Base-by-base conservation (phyloP, 768 basidiomycete species). In the Pleurotus tuber-regium region DNA sequence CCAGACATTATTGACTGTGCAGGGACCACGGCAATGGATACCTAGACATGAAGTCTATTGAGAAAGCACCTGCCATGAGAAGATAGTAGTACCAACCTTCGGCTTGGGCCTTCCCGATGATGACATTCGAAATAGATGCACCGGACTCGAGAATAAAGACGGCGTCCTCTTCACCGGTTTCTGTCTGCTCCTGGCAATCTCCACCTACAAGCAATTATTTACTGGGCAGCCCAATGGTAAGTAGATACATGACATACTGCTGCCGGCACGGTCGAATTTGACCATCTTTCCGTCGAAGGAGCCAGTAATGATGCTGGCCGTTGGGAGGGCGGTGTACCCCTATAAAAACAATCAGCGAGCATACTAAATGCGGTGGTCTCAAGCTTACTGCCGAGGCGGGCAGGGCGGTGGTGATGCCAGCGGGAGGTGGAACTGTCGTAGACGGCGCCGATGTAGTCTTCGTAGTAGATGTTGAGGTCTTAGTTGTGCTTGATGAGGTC, bases 1-100 rank as follows among this genome's bases (percentile, higher is more conserved):
- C 63, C 64, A 65, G 36, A 65, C 64, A 28, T 65, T 65, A 19
- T 61, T 65, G 11, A 65, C 59, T 16, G 61, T 63, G 48, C 64
- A 65, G 14, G 64, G 53, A 14, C 64, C 64, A 51, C 61, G 61
- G 38, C 64, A 65, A 46, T 65, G 64, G 28, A 65, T 65, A 39
- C 63, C 62, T 61, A 26, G 24, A 38, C 21, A 16, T 18, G 21
- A 26, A 8, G 6, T 30, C 7, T 3, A 38, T 8, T 0, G 35
- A 1, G 7, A 16, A 42, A 9, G 11, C 1, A 31, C 18, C 3
- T n/a, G 41, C 29, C 8, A 19, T 29, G 8, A 28, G 4, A 42
- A 47, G 18, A 19, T 28, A n/a, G 31, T 10, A 2, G 31, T 14
- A 16, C 52, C 24, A 8, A 63, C 62, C 63, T 51, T 65, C 64